These are phyloP conservation scores for Lotus japonicus DNA, from an alignment of 306 rosid species.

Conservation along the genomic window DNA sequence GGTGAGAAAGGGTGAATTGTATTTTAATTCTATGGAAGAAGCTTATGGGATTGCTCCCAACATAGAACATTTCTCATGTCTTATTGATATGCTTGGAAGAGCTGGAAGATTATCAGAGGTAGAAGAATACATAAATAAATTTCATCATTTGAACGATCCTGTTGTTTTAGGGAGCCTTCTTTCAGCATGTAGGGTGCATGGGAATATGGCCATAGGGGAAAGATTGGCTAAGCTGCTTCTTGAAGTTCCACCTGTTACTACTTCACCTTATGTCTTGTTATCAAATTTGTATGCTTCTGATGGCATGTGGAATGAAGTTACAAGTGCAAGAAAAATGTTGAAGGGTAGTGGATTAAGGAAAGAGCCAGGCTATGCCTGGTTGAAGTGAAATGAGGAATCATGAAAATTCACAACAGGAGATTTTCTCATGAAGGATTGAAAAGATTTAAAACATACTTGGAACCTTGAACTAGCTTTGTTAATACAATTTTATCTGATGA, in stretches of 20 bases:
- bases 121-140: slow-evolving; percentile 28
- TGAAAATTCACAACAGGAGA: slow-evolving; percentile 28
- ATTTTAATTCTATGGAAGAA: slow-evolving; percentile 30
- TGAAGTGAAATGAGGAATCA: slow-evolving; percentile 33
- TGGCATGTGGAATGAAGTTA: slow-evolving; percentile 38
- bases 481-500: background rate
- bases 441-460: slow-evolving; percentile 19
- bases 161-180: slow-evolving; percentile 37
- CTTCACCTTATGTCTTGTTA: slow-evolving; percentile 37
- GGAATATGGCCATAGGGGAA: slow-evolving; percentile 27
- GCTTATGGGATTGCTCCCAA: slow-evolving; percentile 24
- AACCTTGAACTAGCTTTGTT: slow-evolving; percentile 14
- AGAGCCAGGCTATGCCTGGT: slow-evolving; percentile 31
- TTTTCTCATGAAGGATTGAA: slow-evolving; percentile 23
- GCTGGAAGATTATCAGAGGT: slow-evolving; percentile 35
- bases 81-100: slow-evolving; percentile 42
- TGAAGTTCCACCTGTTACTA: slow-evolving; percentile 16
- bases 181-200: slow-evolving; percentile 37
- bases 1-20: slow-evolving; percentile 21
- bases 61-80: slow-evolving; percentile 36
- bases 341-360: slow-evolving; percentile 40
- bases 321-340: slow-evolving; percentile 30
- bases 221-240: slow-evolving; percentile 30
- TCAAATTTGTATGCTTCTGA: slow-evolving; percentile 41
- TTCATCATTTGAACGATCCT: slow-evolving; percentile 26